Conservation (phyloP, 805 yeast species). For the Suhomyces sp. region DNA sequence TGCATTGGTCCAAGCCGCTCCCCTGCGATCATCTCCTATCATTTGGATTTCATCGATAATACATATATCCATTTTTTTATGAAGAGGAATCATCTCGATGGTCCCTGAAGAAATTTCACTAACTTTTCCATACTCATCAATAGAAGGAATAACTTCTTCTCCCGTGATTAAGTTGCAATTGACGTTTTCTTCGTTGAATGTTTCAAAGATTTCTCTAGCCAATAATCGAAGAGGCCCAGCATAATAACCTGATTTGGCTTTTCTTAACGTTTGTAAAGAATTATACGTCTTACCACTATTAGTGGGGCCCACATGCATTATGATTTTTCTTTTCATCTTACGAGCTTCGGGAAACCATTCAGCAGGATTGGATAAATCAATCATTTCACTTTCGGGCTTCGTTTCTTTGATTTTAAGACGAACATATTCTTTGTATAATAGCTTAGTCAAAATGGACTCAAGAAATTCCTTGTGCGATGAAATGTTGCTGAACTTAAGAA, state of each 20-base stretch:
- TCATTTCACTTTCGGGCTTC: slow-evolving; percentile 10
- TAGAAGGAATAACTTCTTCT: slow-evolving; percentile 80
- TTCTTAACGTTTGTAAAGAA: slow-evolving; percentile 68
- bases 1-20: slow-evolving; percentile 94
- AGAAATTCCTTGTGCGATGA: slow-evolving; percentile 20
- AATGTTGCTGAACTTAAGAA: slow-evolving; percentile 17
- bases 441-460: slow-evolving; percentile 19
- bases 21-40: slow-evolving; percentile 78
- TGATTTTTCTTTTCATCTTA: slow-evolving; percentile 68
- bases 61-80: slow-evolving; percentile 73
- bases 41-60: slow-evolving; percentile 96
- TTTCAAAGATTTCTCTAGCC: slow-evolving; percentile 88
- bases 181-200: slow-evolving; percentile 63
- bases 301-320: slow-evolving; percentile 98
- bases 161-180: slow-evolving; percentile 89
- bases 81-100: slow-evolving; percentile 84
- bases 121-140: slow-evolving; percentile 67
- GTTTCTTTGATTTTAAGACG: slow-evolving; percentile 12
- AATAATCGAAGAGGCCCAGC: slow-evolving; percentile 92
- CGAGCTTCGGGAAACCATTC: slow-evolving; percentile 86
- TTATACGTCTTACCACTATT: slow-evolving; percentile 92
- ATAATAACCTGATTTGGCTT: slow-evolving; percentile 74
- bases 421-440: slow-evolving; percentile 25
- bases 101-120: slow-evolving; percentile 85
- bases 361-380: slow-evolving; percentile 39